A percentile compares a stretch with the other conserved stretches of the same genome.
phyloP scores from a whole-genome alignment of 257 asterid species.

The Solanum piurae region DNA sequence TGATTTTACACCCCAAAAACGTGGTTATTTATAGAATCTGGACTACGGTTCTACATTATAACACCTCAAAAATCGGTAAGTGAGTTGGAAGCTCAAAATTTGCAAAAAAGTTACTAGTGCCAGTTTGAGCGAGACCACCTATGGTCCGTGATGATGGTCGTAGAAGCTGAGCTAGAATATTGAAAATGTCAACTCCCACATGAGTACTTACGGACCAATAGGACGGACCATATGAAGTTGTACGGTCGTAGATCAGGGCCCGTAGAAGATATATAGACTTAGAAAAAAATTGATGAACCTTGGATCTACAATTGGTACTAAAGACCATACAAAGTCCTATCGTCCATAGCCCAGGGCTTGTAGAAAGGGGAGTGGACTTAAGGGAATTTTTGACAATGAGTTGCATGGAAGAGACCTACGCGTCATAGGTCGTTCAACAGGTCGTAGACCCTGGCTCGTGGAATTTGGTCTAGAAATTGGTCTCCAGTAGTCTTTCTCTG shows the following conservation, averaged over 20 bases:
- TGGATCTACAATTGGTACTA: neutral
- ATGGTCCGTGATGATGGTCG: neutral
- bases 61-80: neutral
- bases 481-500: too few relatives aligned
- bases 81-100: neutral
- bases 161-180: neutral
- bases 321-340: neutral
- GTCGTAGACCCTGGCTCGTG: too few relatives aligned
- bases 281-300: too few relatives aligned
- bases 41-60: neutral
- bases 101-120: neutral
- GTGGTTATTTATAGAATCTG: neutral
- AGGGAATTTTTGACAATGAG: too few relatives aligned
- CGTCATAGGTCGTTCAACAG: too few relatives aligned
- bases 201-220: neutral
- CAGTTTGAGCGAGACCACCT: neutral
- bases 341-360: neutral
- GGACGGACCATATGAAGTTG: neutral
- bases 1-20: neutral
- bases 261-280: neutral
- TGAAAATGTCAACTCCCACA: neutral
- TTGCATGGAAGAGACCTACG: too few relatives aligned
- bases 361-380: too few relatives aligned
- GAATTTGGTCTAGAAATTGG: too few relatives aligned
- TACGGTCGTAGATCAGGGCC: neutral